Base-by-base conservation (phyloP, 345 rosid species). In the Syzygium aqueum region DNA sequence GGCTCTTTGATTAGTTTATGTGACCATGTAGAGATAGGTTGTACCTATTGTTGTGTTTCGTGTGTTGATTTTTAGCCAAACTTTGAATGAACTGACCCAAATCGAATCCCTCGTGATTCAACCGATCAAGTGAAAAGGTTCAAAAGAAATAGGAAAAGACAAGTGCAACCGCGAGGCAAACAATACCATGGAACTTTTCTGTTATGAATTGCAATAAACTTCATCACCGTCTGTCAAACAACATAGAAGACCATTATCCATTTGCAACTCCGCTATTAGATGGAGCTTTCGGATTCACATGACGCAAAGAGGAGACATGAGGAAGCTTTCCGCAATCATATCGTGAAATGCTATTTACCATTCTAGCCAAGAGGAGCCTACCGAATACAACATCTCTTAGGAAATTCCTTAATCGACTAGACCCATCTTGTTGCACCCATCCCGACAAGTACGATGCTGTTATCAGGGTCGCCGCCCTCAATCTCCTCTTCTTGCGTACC, bases 401-500 rank as follows among this genome's bases (percentile, higher is more conserved):
- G 37, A 83, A 83, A 56, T 22, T 83, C 28, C 13, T 14, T 21
- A 16, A n/a, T 21, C 85, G 21, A 15, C 56, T 83, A n/a, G 85
- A 83, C 33, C 85, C 51, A 21, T 49, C 51, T 9, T 46, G 33
- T 13, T 43, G 54, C 21, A 83, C 37, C 85, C 54, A 6, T 7
- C 85, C 85, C 40, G 56, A 51, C 37, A 83, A 7, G 23, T 27
- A 83, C 4, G 85, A 51, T n/a, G 25, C 85, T 22, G 23, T 53
- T 4, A 84, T 13, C 53, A 84, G 3, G 1, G 12, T 19, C 5
- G 85, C 30, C 2, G 56, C 56, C 85, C 85, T 43, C 85, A 10
- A 51, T 21, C 85, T 83, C 85, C 52, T 83, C 40, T 83, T 91
- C 88, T 67, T 2, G 87, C 86, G 49, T 92, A 93, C 5, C 85